Evolutionary conservation across 2,329 filamentous ascomycete genomes (phyloP), one percentile per base, ranked within the genome.

Genomic region (Emydomyces testavorans): DNA sequence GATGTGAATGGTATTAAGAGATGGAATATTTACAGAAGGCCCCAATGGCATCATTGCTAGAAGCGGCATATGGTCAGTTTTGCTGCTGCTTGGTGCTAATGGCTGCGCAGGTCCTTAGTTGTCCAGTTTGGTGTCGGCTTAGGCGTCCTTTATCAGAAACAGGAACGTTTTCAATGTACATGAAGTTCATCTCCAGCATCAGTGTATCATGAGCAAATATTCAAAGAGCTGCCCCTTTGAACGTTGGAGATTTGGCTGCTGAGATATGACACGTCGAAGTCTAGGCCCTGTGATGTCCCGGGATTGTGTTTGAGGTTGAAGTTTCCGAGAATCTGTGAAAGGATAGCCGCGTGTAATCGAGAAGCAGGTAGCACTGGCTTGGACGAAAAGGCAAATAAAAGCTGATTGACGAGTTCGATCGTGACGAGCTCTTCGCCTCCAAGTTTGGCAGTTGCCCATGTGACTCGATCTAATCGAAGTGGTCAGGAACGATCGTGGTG

Each of bases 101-200:
- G 29, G 35, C 18, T 40, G 45, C 35, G 45, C 36, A 39, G 24
- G 4, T 31, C 32, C 45, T 40, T 40, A 47, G 36, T 47, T 36
- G 32, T 37, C 35, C 15, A 4, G 2, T 38, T 4, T 21, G 16
- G 10, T 6, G 23, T n/a, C 15, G 21, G 38, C 24, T 29, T 29
- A 28, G 38, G 13, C 24, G 28, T 35, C 45, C 43, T 46, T 46
- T 38, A 13, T 38, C 35, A 20, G 13, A 10, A 16, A 20, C 6
- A 13, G 6, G 23, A 18, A 15, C 15, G 31, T 15, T 15, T 6
- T 16, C 15, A 15, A 4, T 35, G 16, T n/a, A 45, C 31, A 11
- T 16, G 16, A 28, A 4, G n/a, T 11, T 41, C 20, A 13, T 36
- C 18, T 13, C n/a, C 16, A 18, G 4, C 21, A 28, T n/a, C 28